A percentile compares a stretch with the other conserved stretches of the same genome.
Conservation (phyloP, 495 filamentous ascomycete species). For the Lophium mytilinum region DNA sequence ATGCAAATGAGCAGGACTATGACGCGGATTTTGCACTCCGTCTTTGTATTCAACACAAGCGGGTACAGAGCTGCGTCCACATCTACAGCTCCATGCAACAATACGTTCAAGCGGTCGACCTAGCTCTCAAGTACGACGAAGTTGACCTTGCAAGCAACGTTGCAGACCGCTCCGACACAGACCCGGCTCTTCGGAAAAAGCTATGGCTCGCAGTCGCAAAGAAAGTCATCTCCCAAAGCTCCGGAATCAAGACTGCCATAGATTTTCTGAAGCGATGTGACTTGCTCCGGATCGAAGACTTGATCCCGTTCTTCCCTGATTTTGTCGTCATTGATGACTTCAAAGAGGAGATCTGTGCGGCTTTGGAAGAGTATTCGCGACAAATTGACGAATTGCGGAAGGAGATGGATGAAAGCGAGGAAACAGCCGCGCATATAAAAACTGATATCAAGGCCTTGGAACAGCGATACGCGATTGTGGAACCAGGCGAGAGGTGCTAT, state of each 20-base stretch:
- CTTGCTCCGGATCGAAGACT: slow-evolving; percentile 85
- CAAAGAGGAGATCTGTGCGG: slow-evolving; percentile 93
- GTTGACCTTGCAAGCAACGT: slow-evolving; percentile 82
- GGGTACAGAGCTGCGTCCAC: slow-evolving; percentile 87
- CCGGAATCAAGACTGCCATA: slow-evolving; percentile 88
- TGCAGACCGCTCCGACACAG: slow-evolving; percentile 78
- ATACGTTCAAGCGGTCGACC: slow-evolving; percentile 82
- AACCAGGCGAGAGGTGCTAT: slow-evolving; percentile 90
- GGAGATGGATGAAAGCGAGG: slow-evolving; percentile 90
- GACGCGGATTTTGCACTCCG: slow-evolving; percentile 97
- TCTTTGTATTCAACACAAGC: slow-evolving; percentile 85
- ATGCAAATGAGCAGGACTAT: slow-evolving; percentile 55
- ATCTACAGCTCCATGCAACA: slow-evolving; percentile 95
- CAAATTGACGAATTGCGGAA: slow-evolving; percentile 82
- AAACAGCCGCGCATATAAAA: slow-evolving; percentile 82
- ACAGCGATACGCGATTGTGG: slow-evolving; percentile 87
- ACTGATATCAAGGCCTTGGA: slow-evolving; percentile 76
- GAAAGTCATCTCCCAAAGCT: slow-evolving; percentile 77
- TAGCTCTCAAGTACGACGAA: slow-evolving; percentile 80
- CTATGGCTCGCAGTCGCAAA: slow-evolving; percentile 91
- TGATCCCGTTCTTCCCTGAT: slow-evolving; percentile 97
- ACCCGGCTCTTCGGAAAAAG: slow-evolving; percentile 73
- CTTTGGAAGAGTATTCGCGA: slow-evolving; percentile 82
- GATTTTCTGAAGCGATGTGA: slow-evolving; percentile 90
- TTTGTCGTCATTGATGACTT: slow-evolving; percentile 99